Evolutionary conservation across 441 rosid genomes (phyloP).

Genomic region (Kokia cookei): DNA sequence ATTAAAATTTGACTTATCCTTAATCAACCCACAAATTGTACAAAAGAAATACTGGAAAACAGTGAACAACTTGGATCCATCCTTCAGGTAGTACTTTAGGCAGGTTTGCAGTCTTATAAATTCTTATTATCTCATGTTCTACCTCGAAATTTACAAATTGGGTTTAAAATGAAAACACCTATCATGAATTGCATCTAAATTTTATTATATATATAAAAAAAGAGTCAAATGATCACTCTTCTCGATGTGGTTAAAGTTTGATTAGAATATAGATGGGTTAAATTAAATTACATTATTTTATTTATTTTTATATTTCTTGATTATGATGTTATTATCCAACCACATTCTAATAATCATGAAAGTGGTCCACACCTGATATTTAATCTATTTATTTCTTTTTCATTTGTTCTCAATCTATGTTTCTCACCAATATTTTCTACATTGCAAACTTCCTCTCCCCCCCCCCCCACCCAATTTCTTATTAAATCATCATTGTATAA

Average conservation of each 20-base stretch:
- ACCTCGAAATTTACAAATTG: not conserved
- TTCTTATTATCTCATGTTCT: not conserved
- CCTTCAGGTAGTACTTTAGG: not conserved
- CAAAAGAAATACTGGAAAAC: too few species aligned
- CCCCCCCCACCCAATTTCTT: too few species aligned
- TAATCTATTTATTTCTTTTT: not conserved
- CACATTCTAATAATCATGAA: conserved; percentile 5
- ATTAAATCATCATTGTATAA: too few species aligned
- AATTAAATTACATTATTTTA: not conserved
- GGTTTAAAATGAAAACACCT: not conserved
- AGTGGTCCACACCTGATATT: conserved; percentile 1
- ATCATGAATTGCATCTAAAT: not conserved
- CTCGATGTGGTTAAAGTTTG: not conserved
- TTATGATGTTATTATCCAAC: not conserved
- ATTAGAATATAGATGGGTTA: not conserved
- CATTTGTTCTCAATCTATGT: not conserved
- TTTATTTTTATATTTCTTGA: not conserved
- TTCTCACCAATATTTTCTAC: not conserved
- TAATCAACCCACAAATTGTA: not conserved
- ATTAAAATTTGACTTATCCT: not conserved
- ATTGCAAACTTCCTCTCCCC: not conserved
- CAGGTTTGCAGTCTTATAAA: not conserved
- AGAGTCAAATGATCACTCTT: not conserved
- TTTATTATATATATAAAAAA: not conserved
- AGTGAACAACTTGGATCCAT: not conserved